These are phyloP conservation scores for Rubroboletus satanas DNA, from an alignment of 768 basidiomycete genomes.

Conservation along the genomic window DNA sequence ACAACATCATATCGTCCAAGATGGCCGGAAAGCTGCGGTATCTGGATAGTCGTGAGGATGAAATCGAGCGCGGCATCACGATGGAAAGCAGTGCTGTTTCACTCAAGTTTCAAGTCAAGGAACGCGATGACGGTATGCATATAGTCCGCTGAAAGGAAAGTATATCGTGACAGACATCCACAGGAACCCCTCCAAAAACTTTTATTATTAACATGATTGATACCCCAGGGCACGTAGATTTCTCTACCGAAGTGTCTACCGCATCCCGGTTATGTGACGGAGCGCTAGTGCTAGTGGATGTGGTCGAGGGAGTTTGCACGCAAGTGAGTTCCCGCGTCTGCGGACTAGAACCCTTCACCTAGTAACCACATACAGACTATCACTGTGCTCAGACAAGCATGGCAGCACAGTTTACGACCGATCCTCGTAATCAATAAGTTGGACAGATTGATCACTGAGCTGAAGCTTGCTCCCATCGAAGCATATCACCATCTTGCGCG, in stretches of 20 bases:
- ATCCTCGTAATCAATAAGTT: slow-evolving; percentile 97
- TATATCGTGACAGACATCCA: slow-evolving; percentile 33
- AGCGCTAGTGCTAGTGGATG: slow-evolving; percentile 91
- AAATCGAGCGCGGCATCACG: slow-evolving; percentile 96
- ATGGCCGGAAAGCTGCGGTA: slow-evolving; percentile 98
- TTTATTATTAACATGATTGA: slow-evolving; percentile 96
- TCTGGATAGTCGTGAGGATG: slow-evolving; percentile 92
- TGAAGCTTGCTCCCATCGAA: slow-evolving; percentile 86
- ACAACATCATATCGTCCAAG: slow-evolving; percentile 91
- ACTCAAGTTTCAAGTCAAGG: slow-evolving; percentile 79
- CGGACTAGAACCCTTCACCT: not conserved
- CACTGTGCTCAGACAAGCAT: slow-evolving; percentile 91
- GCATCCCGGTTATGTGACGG: slow-evolving; percentile 94
- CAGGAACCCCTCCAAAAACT: slow-evolving; percentile 58
- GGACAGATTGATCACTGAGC: slow-evolving; percentile 90
- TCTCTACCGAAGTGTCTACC: slow-evolving; percentile 94
- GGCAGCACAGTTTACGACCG: slow-evolving; percentile 83
- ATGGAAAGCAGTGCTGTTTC: slow-evolving; percentile 98
- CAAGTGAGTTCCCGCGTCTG: slow-evolving; percentile 56
- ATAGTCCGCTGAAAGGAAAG: slow-evolving; percentile 1
- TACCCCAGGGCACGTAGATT: slow-evolving; percentile 98
- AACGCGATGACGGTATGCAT: slow-evolving; percentile 57
- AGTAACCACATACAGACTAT: slow-evolving; percentile 61
- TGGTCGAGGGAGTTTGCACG: slow-evolving; percentile 96
- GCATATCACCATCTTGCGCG: slow-evolving; percentile 93